Evolutionary conservation across 106 monocot species (phyloP).

Genomic region (Triglochin maritima): DNA sequence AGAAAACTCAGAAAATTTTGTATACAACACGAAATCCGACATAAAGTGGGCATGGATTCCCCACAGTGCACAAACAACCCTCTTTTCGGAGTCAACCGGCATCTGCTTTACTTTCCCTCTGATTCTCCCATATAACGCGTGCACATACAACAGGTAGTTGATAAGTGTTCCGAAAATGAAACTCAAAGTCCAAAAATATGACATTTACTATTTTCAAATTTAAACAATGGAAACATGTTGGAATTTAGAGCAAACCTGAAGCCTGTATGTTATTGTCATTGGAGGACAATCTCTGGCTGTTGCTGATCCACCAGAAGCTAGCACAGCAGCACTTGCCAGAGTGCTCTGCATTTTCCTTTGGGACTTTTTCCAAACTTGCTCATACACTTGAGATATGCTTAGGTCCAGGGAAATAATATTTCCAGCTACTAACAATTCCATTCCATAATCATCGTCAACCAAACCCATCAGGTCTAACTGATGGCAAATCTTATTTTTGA

Average conservation of each 20-base stretch:
- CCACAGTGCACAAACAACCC: too few relatives aligned
- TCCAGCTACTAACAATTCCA: conserved; percentile 94
- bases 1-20: too few relatives aligned
- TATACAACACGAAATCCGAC: too few relatives aligned
- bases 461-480: conserved; percentile 88
- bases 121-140: too few relatives aligned
- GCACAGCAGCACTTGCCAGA: conserved; percentile 30
- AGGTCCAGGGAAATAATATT: conserved; percentile 97
- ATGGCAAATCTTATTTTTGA: conserved; percentile 98
- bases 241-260: conserved; percentile 37
- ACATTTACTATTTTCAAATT: too few relatives aligned
- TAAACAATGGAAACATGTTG: too few relatives aligned
- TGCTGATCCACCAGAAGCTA: conserved; percentile 42
- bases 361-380: conserved; percentile 96
- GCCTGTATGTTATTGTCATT: conserved; percentile 94
- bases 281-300: conserved; percentile 66
- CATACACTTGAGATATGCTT: conserved; percentile 94
- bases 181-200: too few relatives aligned
- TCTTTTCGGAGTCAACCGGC: too few relatives aligned
- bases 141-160: too few relatives aligned
- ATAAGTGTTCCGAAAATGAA: too few relatives aligned
- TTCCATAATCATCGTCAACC: conserved; percentile 90
- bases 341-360: conserved; percentile 54
- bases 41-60: too few relatives aligned
- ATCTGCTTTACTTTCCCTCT: too few relatives aligned